phyloP scores from a whole-genome alignment of 257 asterid species.

The Penstemon barbatus region DNA sequence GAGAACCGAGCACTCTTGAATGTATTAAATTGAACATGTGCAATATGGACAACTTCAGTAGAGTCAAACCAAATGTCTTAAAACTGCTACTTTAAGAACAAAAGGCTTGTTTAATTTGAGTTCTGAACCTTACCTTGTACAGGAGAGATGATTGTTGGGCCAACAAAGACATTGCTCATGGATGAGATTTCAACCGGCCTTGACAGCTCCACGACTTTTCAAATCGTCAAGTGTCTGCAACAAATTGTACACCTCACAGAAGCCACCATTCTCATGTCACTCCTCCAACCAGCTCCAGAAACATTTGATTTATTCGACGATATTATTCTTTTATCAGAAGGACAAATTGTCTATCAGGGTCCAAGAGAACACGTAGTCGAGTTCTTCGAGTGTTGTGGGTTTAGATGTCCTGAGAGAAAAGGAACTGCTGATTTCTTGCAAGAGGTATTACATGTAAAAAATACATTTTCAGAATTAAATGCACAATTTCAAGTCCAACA shows the following conservation, averaged over 20 bases:
- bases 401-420: conserved; percentile 73
- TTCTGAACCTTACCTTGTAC: conserved; percentile 17
- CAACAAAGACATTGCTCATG: conserved; percentile 62
- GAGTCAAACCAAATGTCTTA: no score
- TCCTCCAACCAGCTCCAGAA: conserved; percentile 81
- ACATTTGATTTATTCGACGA: conserved; percentile 73
- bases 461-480: no score
- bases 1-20: no score
- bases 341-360: conserved; percentile 71
- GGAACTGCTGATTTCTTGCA: conserved; percentile 62
- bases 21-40: no score
- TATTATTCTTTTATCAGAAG: conserved; percentile 60
- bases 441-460: conserved; percentile 31
- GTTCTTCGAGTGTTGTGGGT: conserved; percentile 62
- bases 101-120: conserved; percentile 5
- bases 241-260: conserved; percentile 66
- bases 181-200: conserved; percentile 78
- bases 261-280: conserved; percentile 67
- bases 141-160: conserved; percentile 81
- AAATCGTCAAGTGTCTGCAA: conserved; percentile 63
- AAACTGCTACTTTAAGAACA: no score
- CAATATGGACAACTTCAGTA: no score
- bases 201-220: conserved; percentile 78
- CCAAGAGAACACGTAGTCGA: conserved; percentile 49
- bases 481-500: neutral